Base-by-base conservation (phyloP, 768 basidiomycete genomes). In the Neoboletus magnificus region DNA sequence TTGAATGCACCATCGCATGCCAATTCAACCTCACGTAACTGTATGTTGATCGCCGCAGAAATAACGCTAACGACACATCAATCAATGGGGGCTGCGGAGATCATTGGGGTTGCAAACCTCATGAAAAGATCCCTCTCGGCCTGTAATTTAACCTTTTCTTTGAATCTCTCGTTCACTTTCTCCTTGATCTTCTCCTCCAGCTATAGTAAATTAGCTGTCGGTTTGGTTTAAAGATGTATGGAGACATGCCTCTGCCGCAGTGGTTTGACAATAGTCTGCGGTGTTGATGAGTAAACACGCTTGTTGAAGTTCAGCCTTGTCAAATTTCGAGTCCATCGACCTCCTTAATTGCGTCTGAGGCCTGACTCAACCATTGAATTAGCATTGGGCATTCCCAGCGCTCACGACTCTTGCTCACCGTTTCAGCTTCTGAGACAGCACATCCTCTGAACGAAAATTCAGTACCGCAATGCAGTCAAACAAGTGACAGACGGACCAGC, bases 181-280 rank as follows among this genome's bases (percentile, higher is more conserved):
- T 88, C 85, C 55, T 85, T 84, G 55, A 98, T 86, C 64, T 91
- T 92, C 62, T 96, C 93, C 66, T 98, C 97, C 29, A 99, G 80
- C 93, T 98, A 66, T 23, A 15, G 25, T 15, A 42, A 1, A 25
- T 64, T 12, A 57, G 47, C 30, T 20, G 41, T 52, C 30, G 20
- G 33, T 52, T 39, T 2, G 10, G 15, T 22, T 23, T 1, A 20
- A 40, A 35, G 10, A 37, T 9, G 13, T 20, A 46, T 35, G 2
- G 32, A 50, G 12, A 56, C 76, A 11, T 62, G 88, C 94, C 82
- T 97, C 93, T 20, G 84, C 66, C 1, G 95, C 91, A 3, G 96
- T 99, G 1, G 83, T 84, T 59, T 94, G 90, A 66, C 97, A 99
- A 68, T 98, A 99, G 67, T 98, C 95, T 1, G 95, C 96, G 0